Evolutionary conservation across 371 early-diverging fungal genomes (phyloP).

Genomic region (Choanephora cucurbitarum): DNA sequence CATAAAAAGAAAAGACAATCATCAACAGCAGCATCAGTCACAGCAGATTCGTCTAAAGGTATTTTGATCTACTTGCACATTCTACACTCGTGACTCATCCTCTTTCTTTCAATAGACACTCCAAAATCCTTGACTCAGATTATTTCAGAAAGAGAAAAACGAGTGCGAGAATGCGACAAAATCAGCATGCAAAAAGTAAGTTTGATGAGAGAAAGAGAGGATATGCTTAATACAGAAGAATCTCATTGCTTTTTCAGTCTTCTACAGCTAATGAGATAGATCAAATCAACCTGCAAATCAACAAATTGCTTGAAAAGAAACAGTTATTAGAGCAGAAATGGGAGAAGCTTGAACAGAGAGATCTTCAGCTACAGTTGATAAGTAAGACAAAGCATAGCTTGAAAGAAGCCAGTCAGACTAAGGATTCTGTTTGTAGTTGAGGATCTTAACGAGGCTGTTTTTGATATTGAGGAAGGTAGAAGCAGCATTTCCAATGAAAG

Average conservation of each 20-base stretch:
- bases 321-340: slow-evolving; percentile 55
- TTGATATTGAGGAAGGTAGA: slow-evolving; percentile 39
- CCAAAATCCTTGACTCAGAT: slow-evolving; percentile 35
- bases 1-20: slow-evolving; percentile 44
- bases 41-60: slow-evolving; percentile 6
- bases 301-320: slow-evolving; percentile 54
- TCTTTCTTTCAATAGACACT: slow-evolving; percentile 2
- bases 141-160: slow-evolving; percentile 55
- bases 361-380: slow-evolving; percentile 39
- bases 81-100: background rate
- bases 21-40: slow-evolving; percentile 9
- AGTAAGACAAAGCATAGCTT: slow-evolving; percentile 10
- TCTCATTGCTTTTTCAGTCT: slow-evolving; percentile 22
- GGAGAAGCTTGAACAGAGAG: slow-evolving; percentile 56
- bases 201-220: too few relatives aligned
- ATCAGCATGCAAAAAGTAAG: slow-evolving; percentile 55
- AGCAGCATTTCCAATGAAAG: slow-evolving; percentile 7
- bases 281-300: slow-evolving; percentile 63
- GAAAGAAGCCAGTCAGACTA: background rate
- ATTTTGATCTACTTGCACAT: background rate
- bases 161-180: slow-evolving; percentile 53
- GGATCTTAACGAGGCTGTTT: slow-evolving; percentile 36
- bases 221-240: background rate
- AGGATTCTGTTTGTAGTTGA: slow-evolving; percentile 32
- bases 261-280: slow-evolving; percentile 57